Evolutionary conservation across 2,329 filamentous ascomycete species (phyloP).

Genomic region (Talaromyces piceae): DNA sequence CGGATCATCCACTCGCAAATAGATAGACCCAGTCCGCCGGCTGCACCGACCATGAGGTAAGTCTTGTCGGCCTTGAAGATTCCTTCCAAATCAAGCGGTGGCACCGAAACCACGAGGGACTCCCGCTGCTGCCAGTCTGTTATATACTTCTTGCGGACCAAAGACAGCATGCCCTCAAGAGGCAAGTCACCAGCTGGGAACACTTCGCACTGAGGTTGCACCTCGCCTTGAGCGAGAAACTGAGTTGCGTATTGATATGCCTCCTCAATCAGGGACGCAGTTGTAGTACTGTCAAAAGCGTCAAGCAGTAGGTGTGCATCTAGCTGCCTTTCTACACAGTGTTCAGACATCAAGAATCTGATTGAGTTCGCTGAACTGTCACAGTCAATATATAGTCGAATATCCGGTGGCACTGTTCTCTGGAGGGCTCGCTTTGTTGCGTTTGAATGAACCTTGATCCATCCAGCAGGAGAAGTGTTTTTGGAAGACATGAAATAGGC

Average conservation of each 20-base stretch:
- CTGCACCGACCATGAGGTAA: slow-evolving; percentile 25
- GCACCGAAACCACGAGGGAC: not conserved
- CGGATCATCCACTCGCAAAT: slow-evolving; percentile 25
- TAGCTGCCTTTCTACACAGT: not conserved
- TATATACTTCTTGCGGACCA: not conserved
- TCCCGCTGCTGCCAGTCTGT: not conserved
- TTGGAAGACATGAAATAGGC: not conserved
- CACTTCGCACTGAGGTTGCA: not conserved
- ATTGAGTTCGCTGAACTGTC: not conserved
- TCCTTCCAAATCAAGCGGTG: not conserved
- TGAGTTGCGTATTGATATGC: not conserved
- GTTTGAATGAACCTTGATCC: not conserved
- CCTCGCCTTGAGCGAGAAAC: not conserved
- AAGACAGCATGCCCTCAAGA: not conserved
- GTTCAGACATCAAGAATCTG: not conserved
- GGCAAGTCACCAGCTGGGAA: not conserved
- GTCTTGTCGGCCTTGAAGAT: slow-evolving; percentile 20
- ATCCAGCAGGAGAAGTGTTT: not conserved
- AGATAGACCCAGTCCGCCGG: slow-evolving; percentile 24
- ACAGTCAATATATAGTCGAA: not conserved
- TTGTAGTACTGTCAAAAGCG: not conserved
- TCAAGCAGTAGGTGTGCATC: not conserved
- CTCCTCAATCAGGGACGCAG: not conserved
- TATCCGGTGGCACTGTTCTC: not conserved
- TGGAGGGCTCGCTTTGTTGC: not conserved